phyloP scores from a whole-genome alignment of 225 moss, liverwort and hornwort species.

The Physcomitrellopsis africana region DNA sequence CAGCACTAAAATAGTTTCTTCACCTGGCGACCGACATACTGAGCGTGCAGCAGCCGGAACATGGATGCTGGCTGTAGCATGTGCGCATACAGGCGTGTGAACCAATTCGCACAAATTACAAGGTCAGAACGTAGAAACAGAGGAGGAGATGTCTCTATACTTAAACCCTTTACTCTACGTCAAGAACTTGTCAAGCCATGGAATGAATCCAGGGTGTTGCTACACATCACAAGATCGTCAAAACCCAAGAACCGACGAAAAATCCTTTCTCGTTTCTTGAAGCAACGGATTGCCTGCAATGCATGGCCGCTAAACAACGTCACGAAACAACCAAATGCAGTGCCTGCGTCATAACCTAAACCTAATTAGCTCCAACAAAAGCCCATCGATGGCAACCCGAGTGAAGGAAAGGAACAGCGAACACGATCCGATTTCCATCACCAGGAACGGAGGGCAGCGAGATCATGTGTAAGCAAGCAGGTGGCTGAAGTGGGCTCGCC shows the following conservation, averaged over 20 bases:
- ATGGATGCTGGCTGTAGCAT: too few relatives aligned
- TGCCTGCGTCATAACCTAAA: background rate
- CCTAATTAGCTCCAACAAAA: background rate
- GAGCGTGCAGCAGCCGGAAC: too few relatives aligned
- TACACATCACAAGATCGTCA: background rate
- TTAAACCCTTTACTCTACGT: background rate
- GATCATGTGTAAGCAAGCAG: too few relatives aligned
- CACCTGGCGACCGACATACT: too few relatives aligned
- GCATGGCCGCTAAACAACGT: background rate
- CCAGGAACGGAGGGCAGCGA: too few relatives aligned
- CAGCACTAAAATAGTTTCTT: too few relatives aligned
- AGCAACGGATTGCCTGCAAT: background rate
- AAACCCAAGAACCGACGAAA: conserved; percentile 20
- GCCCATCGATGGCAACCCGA: too few relatives aligned
- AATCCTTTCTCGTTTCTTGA: conserved; percentile 11
- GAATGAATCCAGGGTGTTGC: conserved; percentile 5
- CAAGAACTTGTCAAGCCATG: conserved; percentile 1
- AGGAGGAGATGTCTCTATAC: conserved; percentile 10
- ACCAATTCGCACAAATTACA: too few relatives aligned
- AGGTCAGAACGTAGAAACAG: background rate
- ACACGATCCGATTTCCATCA: too few relatives aligned
- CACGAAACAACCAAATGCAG: background rate
- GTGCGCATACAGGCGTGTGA: too few relatives aligned
- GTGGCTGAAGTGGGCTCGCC: too few relatives aligned
- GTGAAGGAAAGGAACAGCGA: too few relatives aligned